Evolutionary conservation across 331 rosid species (phyloP), one percentile per base, ranked within the genome.

Genomic region (Acacia concinna): DNA sequence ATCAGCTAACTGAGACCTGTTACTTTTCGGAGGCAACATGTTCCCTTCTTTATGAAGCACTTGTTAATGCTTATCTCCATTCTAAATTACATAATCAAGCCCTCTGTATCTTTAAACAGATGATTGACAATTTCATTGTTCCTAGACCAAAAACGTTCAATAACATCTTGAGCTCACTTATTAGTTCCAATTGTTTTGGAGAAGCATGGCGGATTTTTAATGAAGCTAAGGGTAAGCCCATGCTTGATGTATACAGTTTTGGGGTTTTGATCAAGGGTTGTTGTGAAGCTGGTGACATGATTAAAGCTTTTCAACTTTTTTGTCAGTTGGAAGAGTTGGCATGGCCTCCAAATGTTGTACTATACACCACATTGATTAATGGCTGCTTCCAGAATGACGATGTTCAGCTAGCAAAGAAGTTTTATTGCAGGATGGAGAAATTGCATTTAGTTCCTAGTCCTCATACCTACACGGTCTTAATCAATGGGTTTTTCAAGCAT

Each of bases 351-450:
- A 90, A 92, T 77, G 93, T 88, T 80, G 92, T 89, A 32, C 83
- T 92, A 72, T 90, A 84, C 75, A 90, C 97, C 72, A 89, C 87
- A 18, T 67, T 94, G 91, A 88, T 94, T 31, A 91, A 92, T 64
- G 97, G 97, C 43, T 92, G 90, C 71, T 90, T 96, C 84, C 90
- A 89, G 83, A 91, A 72, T 76, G 91, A 89, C 38, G 88, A 90
- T 71, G 72, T 90, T 59, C 89, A 89, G 30, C 56, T 78, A 25
- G 96, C 92, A 8, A 86, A 88, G 86, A 77, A 87, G 69, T 75
- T 94, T 85, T 94, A 92, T 85, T 65, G 49, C 64, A 90, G 78
- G 85, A 90, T 94, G 96, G 81, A 78, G 74, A 76, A 72, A 57
- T 43, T 89, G 76, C 81, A 83, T 79, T 59, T 94, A 77, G 93